Base-by-base conservation (phyloP, 2,329 filamentous ascomycete species). In the Periconia digitata region DNA sequence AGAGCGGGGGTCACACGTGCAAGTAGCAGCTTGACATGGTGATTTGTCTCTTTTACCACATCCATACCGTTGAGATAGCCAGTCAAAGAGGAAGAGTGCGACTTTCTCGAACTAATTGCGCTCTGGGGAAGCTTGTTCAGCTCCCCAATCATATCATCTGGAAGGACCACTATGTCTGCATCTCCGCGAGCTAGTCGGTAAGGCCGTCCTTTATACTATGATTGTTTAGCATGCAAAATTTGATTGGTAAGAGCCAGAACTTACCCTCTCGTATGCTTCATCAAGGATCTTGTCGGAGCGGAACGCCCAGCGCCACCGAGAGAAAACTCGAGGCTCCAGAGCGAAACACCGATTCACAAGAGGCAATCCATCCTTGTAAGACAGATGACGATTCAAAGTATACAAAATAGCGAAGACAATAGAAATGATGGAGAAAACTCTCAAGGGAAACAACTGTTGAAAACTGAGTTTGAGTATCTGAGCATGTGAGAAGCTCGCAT, bases 171-270 rank as follows among this genome's bases (percentile, higher is more conserved):
- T 8, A 51, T 27, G 23, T 51, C 44, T 16, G 40, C 32, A 34
- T 51, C 44, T 29, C 48, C 48, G 15, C 44, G 44, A 7, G 44
- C 44, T 16, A 51, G 38, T 16, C 43, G 48, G 39, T 43, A 51
- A 3, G 32, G 13, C 8, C 32, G 20, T 15, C 35, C 48, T 36
- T 40, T 13, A 16, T 43, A 51, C 48, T 47, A 23, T 10, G 3
- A 8, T 3, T 20, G 15, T 29, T 27, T 21, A 36, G 6, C 13
- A 37, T 12, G n/a, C 20, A 13, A 7, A 7, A 6, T 36, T n/a
- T n/a, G 7, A 7, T 7, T n/a, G 15, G 6, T 7, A 18, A n/a
- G n/a, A 6, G n/a, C 15, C 34, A 6, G 12, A 7, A 7, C 34
- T 36, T 36, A 40, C 46, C 46, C 45, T 49, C 17, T 40, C 22